Percentiles rank a stretch among this genome's conserved stretches.
These are phyloP conservation scores for Phycomyces blakesleeanus DNA, from an alignment of 192 early-diverging fungal species.

Conservation along the genomic window DNA sequence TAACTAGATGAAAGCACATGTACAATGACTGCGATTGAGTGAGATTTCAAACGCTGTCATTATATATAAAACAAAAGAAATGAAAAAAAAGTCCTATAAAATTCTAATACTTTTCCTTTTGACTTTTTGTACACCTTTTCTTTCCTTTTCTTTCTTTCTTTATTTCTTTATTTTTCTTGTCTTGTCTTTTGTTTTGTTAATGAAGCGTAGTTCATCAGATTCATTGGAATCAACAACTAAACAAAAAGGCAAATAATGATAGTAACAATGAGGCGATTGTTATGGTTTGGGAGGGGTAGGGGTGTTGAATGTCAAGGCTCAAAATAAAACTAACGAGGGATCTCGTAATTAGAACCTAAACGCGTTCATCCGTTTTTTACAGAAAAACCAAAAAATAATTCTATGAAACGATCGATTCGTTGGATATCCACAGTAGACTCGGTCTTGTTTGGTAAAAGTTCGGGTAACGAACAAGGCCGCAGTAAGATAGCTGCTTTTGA, in stretches of 20 bases:
- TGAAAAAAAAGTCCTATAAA: too few species aligned
- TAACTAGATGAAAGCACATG: too few species aligned
- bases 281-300: too few species aligned
- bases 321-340: too few species aligned
- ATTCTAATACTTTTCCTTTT: too few species aligned
- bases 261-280: background rate
- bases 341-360: background rate
- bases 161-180: background rate
- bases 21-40: background rate
- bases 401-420: slow-evolving; percentile 4
- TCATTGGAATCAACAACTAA: background rate
- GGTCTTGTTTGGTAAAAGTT: slow-evolving; percentile 6
- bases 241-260: slow-evolving; percentile 9
- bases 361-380: slow-evolving; percentile 6
- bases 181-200: background rate
- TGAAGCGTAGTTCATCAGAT: slow-evolving; percentile 5
- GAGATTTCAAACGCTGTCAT: background rate
- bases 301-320: too few species aligned
- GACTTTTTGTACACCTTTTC: too few species aligned
- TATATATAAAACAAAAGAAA: background rate
- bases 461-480: background rate
- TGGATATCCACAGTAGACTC: background rate
- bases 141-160: background rate
- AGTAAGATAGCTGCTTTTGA: slow-evolving; percentile 67
- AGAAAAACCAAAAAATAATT: too few species aligned